Base-by-base conservation (phyloP, 2,329 filamentous ascomycete species). In the Thielaviopsis populi region DNA sequence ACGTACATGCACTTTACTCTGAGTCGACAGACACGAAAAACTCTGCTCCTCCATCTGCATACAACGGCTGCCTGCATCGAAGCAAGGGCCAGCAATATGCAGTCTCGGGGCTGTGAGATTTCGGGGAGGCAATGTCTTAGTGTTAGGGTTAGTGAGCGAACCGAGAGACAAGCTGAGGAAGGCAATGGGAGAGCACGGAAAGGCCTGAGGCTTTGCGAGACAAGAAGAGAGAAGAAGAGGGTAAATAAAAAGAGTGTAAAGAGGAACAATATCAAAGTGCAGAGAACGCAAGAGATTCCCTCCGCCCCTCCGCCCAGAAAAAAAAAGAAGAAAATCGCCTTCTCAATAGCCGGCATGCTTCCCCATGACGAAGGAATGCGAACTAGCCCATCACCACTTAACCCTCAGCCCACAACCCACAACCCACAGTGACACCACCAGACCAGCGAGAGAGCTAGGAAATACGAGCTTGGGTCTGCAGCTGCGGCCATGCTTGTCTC, bases 401-500 rank as follows among this genome's bases (percentile, higher is more conserved):
- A 22, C n/a, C 43, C 43, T 10, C 46, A 24, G 4, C 19, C n/a
- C 19, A 19, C 22, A 50, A 5, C 46, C 46, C 46, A 50, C 46
- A 24, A 24, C 46, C 46, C 46, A 17, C 46, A 24, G 46, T 50
- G 46, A 50, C 53, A 56, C 30, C 42, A 19, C 17, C 42, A 46
- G n/a, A 19, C 17, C 42, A 46, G n/a, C 42, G 5, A 3, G 42
- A 46, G 30, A 48, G 41, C 24, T 19, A 30, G 22, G 41, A 22
- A 61, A 61, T 61, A 61, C 59, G 59, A 61, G 59, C 41, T 61
- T 46, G 17, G 59, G 24, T 50, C 53, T 46, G 42, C 42, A 46
- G 42, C 15, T 46, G 15, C 42, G 10, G 53, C 30, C 46, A 24
- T 50, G 17, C 15, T 27, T 50, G 11, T 50, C 10, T 50, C 46